Conservation (phyloP, 371 early-diverging fungal species). For the Cokeromyces recurvatus region DNA sequence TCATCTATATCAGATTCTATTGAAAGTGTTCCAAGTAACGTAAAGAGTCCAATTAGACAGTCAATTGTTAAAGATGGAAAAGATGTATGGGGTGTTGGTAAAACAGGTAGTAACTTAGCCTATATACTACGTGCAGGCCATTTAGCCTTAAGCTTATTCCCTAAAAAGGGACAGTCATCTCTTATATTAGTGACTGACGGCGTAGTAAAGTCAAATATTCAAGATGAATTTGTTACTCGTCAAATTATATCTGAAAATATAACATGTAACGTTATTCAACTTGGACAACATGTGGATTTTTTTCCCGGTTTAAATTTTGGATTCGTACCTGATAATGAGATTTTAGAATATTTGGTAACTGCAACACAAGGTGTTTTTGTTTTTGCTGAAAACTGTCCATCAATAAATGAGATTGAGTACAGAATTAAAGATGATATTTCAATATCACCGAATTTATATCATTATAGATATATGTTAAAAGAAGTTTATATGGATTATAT, state of each 20-base stretch:
- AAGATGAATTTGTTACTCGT: constrained; percentile 48
- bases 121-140: constrained; percentile 66
- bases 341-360: constrained; percentile 73
- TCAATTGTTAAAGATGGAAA: constrained; percentile 16
- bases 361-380: constrained; percentile 78
- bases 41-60: neutral
- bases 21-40: neutral
- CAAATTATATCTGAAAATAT: constrained; percentile 50
- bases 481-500: constrained; percentile 54
- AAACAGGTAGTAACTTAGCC: constrained; percentile 54
- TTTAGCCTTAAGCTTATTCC: constrained; percentile 65
- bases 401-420: too few relatives aligned
- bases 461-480: constrained; percentile 65
- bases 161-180: constrained; percentile 60
- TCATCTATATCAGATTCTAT: neutral
- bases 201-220: constrained; percentile 63
- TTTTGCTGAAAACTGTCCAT: constrained; percentile 66
- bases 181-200: constrained; percentile 84
- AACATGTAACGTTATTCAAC: constrained; percentile 74
- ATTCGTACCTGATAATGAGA: constrained; percentile 84
- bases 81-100: constrained; percentile 59
- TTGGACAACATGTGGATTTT: constrained; percentile 68
- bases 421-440: neutral
- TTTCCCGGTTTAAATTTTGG: constrained; percentile 79
- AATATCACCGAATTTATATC: constrained; percentile 73